Evolutionary conservation across 2,329 filamentous ascomycete species (phyloP).

Genomic region (Zymoseptoria brevis): DNA sequence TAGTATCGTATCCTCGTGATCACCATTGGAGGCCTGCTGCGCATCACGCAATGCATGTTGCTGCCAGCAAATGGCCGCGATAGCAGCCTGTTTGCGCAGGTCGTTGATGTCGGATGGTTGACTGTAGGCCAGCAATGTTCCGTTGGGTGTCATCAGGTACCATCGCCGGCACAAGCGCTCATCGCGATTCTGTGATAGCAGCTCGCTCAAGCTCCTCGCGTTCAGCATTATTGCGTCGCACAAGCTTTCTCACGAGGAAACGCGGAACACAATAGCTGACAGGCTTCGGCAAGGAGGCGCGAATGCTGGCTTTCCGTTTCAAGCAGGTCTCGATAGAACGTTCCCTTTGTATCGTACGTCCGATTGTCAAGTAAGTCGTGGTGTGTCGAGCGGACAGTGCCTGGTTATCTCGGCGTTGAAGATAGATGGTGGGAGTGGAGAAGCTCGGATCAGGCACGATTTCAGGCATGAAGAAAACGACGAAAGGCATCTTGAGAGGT

Average conservation of each 20-base stretch:
- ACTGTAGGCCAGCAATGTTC: constrained; percentile 43
- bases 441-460: neutral
- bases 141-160: constrained; percentile 45
- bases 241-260: neutral
- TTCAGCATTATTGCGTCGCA: constrained; percentile 36
- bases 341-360: neutral
- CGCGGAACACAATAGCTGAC: neutral
- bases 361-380: neutral
- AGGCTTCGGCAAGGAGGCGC: neutral
- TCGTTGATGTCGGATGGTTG: constrained; percentile 42
- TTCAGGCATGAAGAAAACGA: neutral
- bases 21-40: constrained; percentile 1
- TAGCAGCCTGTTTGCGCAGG: constrained; percentile 42
- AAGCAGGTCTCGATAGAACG: neutral
- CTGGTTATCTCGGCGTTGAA: neutral
- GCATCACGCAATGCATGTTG: constrained; percentile 28
- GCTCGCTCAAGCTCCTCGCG: constrained; percentile 35
- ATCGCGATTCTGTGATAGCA: constrained; percentile 38
- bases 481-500: no score
- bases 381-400: neutral
- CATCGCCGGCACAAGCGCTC: constrained; percentile 36
- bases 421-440: neutral
- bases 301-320: neutral
- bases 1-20: constrained; percentile 14
- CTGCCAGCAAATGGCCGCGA: constrained; percentile 44